Conservation (phyloP, 1,139 yeast genomes). For the Zygoascus hellenicus region DNA sequence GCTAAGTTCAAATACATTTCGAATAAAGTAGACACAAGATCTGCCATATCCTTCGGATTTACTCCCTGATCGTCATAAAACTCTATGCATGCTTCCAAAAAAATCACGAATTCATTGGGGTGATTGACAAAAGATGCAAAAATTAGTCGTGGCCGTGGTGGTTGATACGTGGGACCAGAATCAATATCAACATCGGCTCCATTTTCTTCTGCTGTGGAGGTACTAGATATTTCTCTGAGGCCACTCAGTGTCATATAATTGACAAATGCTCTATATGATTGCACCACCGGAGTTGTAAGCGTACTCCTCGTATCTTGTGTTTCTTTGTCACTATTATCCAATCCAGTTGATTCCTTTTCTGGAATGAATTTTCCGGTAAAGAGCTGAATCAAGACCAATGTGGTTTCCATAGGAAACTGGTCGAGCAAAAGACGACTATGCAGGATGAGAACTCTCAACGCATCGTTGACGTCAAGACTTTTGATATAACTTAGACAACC, state of each 20-base stretch:
- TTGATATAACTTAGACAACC: constrained; percentile 63
- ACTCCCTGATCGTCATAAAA: constrained; percentile 59
- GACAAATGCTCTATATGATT: constrained; percentile 68
- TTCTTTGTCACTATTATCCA: constrained; percentile 3
- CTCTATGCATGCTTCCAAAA: constrained; percentile 84
- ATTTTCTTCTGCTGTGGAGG: background rate
- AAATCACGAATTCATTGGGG: constrained; percentile 86
- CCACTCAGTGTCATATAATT: constrained; percentile 46
- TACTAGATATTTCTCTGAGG: background rate
- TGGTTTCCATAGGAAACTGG: constrained; percentile 70
- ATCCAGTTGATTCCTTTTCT: constrained; percentile 13
- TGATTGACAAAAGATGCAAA: constrained; percentile 81
- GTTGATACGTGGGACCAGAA: constrained; percentile 69
- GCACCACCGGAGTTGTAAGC: constrained; percentile 42
- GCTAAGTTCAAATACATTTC: constrained; percentile 74
- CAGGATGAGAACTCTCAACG: constrained; percentile 61
- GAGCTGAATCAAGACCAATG: constrained; percentile 72
- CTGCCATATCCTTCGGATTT: constrained; percentile 34
- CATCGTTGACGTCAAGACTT: constrained; percentile 70
- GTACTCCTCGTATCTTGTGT: constrained; percentile 10
- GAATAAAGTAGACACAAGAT: constrained; percentile 67
- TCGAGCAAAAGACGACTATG: constrained; percentile 64
- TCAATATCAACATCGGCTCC: constrained; percentile 4
- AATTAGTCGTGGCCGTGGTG: constrained; percentile 84
- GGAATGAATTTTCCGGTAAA: constrained; percentile 82